phyloP scores from a whole-genome alignment of 176 grass and related monocot species.

The Tillandsia fasciculata region DNA sequence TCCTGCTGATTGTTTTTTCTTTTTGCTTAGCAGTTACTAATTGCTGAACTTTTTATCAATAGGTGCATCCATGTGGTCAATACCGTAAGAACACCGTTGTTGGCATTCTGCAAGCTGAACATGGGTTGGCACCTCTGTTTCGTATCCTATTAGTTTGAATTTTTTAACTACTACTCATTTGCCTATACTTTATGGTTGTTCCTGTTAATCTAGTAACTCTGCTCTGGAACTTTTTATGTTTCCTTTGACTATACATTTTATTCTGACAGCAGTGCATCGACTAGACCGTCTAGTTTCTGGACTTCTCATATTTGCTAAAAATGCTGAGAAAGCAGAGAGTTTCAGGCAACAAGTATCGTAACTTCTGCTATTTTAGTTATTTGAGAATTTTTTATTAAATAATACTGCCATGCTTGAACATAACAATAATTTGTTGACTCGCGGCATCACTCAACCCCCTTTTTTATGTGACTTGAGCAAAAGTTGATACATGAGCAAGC shows the following conservation, averaged over 20 bases:
- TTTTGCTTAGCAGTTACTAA: conserved; percentile 4
- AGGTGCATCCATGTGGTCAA: conserved; percentile 98
- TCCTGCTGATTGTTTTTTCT: conserved; percentile 1
- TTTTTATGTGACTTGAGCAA: not conserved
- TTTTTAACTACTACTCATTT: conserved; percentile 4
- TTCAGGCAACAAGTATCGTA: conserved; percentile 79
- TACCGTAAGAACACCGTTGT: conserved; percentile 92
- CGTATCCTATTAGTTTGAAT: conserved; percentile 60
- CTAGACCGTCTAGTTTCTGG: conserved; percentile 95
- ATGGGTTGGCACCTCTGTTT: conserved; percentile 63
- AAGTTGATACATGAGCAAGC: no score
- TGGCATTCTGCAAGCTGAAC: conserved; percentile 85
- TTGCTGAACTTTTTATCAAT: conserved; percentile 5
- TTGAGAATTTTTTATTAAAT: not conserved
- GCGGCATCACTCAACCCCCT: conserved; percentile 2
- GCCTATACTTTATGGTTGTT: conserved; percentile 9
- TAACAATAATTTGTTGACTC: conserved; percentile 1
- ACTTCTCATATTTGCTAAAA: conserved; percentile 98
- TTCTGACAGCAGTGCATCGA: conserved; percentile 75
- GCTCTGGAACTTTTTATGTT: not conserved
- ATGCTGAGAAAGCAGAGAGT: conserved; percentile 57
- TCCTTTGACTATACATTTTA: conserved; percentile 62
- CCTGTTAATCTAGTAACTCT: conserved; percentile 9
- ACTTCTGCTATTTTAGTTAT: not conserved
- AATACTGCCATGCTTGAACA: not conserved